phyloP scores from a whole-genome alignment of 495 filamentous ascomycete genomes.

The Penicillium soppii region DNA sequence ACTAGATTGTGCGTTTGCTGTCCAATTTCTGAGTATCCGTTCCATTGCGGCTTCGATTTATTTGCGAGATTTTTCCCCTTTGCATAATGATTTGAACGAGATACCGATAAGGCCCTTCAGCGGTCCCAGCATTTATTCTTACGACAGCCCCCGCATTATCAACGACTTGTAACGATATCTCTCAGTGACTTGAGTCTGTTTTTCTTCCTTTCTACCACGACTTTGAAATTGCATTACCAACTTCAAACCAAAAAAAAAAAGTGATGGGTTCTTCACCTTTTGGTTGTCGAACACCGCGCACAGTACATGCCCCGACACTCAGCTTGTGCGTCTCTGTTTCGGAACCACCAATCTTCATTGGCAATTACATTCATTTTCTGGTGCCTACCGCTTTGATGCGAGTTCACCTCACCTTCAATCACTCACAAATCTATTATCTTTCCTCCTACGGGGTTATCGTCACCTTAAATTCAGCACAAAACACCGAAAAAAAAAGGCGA shows the following conservation, averaged over 20 bases:
- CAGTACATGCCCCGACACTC: neutral
- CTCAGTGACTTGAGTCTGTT: neutral
- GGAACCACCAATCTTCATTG: conserved; percentile 10
- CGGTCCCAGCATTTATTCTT: conserved; percentile 19
- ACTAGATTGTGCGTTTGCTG: conserved; percentile 23
- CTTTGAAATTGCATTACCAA: neutral
- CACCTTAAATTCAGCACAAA: conserved; percentile 11
- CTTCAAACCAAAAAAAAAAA: conserved; percentile 17
- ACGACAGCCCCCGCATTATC: conserved; percentile 41
- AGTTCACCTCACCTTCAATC: conserved; percentile 14
- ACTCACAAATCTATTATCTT: conserved; percentile 18
- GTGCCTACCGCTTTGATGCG: conserved; percentile 5
- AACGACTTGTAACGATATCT: conserved; percentile 41
- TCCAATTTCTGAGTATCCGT: conserved; percentile 11
- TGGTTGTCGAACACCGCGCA: conserved; percentile 5
- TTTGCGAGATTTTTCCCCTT: conserved; percentile 19
- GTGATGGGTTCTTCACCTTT: conserved; percentile 24
- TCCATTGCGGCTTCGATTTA: conserved; percentile 18
- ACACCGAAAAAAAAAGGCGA: conserved; percentile 27
- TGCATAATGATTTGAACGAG: conserved; percentile 37
- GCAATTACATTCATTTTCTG: conserved; percentile 8
- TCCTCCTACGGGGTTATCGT: conserved; percentile 7
- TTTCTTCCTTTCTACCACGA: conserved; percentile 3
- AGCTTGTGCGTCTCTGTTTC: neutral
- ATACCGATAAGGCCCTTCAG: conserved; percentile 16